Percentiles rank a stretch among this genome's conserved stretches.
These are phyloP conservation scores for Lepidopterella palustris DNA, from an alignment of 495 filamentous ascomycete genomes.

Conservation along the genomic window DNA sequence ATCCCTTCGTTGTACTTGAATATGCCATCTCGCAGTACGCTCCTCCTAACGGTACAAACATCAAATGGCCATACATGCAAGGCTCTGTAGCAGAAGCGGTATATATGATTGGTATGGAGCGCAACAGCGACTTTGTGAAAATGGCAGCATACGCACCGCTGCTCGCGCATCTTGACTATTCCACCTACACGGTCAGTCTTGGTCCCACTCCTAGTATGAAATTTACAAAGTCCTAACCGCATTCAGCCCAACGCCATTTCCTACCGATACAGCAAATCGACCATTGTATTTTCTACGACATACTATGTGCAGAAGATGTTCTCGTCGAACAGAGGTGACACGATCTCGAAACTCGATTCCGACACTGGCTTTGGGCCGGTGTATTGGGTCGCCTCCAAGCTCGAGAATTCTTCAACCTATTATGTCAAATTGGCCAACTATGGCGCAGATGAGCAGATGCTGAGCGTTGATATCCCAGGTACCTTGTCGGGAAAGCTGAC, in stretches of 20 bases:
- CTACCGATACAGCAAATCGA: background rate
- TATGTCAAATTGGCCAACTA: background rate
- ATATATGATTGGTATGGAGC: background rate
- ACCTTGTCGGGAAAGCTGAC: background rate
- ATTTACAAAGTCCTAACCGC: background rate
- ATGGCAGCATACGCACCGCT: background rate
- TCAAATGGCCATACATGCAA: background rate
- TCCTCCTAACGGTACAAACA: background rate
- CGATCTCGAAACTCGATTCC: background rate
- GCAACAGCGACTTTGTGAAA: background rate
- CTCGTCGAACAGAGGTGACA: background rate
- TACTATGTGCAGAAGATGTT: background rate
- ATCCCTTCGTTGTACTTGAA: background rate
- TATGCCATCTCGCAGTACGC: background rate
- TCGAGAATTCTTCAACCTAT: background rate
- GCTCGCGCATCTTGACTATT: background rate
- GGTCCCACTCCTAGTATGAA: background rate
- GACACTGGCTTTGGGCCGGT: background rate
- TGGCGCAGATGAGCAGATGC: background rate
- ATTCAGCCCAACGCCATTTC: background rate
- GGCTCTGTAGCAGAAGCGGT: background rate
- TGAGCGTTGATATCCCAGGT: background rate
- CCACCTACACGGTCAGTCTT: background rate
- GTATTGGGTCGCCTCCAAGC: background rate
- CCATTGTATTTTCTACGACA: background rate